Evolutionary conservation across 345 rosid genomes (phyloP).

Genomic region (Citrus sinensis): DVS_A1.0 CM039162.1:6559501-6560000

Average conservation of each 20-base stretch:
- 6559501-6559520: constrained; percentile 50
- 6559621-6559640: not conserved
- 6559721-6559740: constrained; percentile 80
- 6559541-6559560: constrained; percentile 36
- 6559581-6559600: constrained; percentile 32
- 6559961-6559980: not conserved
- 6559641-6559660: not conserved
- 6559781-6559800: not conserved
- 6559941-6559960: not conserved
- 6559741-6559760: constrained; percentile 56
- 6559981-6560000: not conserved
- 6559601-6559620: not conserved
- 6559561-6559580: constrained; percentile 53
- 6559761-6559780: constrained; percentile 71
- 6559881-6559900: not conserved
- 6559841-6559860: not conserved
- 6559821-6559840: not conserved
- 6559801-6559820: not conserved
- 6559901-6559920: not conserved
- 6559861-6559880: not conserved
- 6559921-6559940: not conserved
- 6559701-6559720: constrained; percentile 76
- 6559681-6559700: constrained; percentile 39
- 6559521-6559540: constrained; percentile 57
- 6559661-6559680: not conserved